Evolutionary conservation across 139 green algal species (phyloP).

Genomic region (Chlorella sp.): DNA sequence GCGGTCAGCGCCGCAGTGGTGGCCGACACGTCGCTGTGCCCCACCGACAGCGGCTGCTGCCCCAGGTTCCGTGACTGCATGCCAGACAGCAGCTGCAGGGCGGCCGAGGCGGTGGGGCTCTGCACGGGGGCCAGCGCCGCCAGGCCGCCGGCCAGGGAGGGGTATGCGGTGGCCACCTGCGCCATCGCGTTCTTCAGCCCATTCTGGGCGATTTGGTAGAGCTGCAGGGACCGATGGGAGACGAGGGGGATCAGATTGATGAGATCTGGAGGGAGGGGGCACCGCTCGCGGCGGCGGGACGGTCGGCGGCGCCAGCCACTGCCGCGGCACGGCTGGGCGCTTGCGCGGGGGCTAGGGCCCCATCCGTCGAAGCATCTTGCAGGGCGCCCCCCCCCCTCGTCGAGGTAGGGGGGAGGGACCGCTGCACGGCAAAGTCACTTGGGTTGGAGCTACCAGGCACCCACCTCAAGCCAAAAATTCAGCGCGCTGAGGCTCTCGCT

Average conservation of each 20-base stretch:
- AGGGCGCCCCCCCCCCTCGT: too few species aligned
- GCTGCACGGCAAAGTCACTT: too few species aligned
- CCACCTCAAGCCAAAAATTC: too few species aligned
- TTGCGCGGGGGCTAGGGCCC: too few species aligned
- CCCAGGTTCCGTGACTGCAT: neutral
- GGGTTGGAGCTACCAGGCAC: too few species aligned
- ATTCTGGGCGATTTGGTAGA: neutral
- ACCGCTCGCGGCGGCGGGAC: neutral
- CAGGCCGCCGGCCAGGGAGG: neutral
- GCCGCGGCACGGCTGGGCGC: too few species aligned
- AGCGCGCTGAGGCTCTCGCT: too few species aligned
- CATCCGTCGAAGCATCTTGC: too few species aligned
- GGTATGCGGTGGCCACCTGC: neutral
- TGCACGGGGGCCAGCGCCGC: neutral
- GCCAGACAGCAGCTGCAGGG: conserved; percentile 6
- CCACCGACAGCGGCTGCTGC: neutral
- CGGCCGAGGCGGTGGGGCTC: neutral
- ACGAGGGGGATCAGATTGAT: too few species aligned
- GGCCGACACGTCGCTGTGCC: neutral
- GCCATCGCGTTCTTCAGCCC: conserved; percentile 21
- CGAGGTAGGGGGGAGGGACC: too few species aligned
- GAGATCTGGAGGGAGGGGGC: neutral
- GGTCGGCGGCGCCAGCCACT: too few species aligned
- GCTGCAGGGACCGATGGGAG: conserved; percentile 5
- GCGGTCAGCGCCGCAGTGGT: neutral